phyloP scores from a whole-genome alignment of 306 rosid species.

The Trichosanthes cucumerina region DNA sequence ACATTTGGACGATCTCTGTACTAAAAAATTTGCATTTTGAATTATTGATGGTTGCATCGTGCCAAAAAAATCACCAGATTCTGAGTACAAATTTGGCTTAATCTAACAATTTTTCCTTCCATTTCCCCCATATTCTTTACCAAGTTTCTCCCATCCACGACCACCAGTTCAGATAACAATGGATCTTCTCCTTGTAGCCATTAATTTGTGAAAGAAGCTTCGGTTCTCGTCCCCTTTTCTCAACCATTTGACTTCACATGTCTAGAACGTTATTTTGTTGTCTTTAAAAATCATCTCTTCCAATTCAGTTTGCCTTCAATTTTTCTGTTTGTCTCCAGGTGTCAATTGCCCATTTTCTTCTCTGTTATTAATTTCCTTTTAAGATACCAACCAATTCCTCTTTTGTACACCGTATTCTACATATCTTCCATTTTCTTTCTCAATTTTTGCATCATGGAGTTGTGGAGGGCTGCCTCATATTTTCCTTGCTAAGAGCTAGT shows the following conservation, averaged over 20 bases:
- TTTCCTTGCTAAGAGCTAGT: too few relatives aligned
- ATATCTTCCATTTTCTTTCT: not conserved
- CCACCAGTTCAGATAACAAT: not conserved
- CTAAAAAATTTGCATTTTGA: not conserved
- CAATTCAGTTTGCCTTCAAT: not conserved
- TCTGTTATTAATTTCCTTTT: too few relatives aligned
- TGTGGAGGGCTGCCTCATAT: too few relatives aligned
- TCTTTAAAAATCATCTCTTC: not conserved
- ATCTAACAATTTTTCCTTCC: not conserved
- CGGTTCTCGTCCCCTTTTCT: not conserved
- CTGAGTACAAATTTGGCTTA: not conserved
- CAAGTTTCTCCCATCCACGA: not conserved
- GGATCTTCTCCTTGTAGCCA: not conserved
- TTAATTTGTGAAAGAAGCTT: not conserved
- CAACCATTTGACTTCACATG: not conserved
- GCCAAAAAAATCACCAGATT: too few relatives aligned
- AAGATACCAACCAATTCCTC: not conserved
- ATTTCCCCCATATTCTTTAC: not conserved
- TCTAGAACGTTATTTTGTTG: not conserved
- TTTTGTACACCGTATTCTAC: not conserved
- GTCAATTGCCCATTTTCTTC: not conserved
- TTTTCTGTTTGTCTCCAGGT: not conserved
- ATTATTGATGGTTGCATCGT: not conserved
- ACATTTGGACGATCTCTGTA: not conserved
- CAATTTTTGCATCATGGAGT: not conserved